Base-by-base conservation (phyloP, 768 basidiomycete genomes). In the Gymnopilus junonius region DNA sequence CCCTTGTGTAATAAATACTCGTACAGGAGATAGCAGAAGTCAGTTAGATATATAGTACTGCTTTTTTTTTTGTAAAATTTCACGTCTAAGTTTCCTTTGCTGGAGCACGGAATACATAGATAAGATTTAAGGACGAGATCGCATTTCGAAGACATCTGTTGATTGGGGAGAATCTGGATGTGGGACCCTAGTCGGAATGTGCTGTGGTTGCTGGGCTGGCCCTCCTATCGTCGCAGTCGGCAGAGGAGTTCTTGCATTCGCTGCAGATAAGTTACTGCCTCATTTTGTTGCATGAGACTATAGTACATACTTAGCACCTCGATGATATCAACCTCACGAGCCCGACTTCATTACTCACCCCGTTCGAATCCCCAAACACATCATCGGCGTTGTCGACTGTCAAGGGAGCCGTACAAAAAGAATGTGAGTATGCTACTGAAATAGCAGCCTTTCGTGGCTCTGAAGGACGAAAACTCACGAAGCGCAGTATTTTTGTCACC, bases 401-500 rank as follows among this genome's bases (percentile, higher is more conserved):
- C 55, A 60, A 53, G 23, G 59, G 8, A n/a, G 40, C n/a, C 40
- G 63, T 27, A 58, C 43, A 46, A 12, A 60, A 46, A 62, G 12
- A 27, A 45, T 10, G 25, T 29, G 46, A 50, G 27, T n/a, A 27
- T 14, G 15, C 20, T 50, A 51, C 32, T 32, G 6, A 51, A 51
- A 32, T 15, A 10, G 7, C 27, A 4, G 8, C 15, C 48, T n/a
- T n/a, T 32, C 15, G 8, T n/a, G 48, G 31, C 27, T 29, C 4
- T 29, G 8, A 4, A 35, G 46, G 17, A 46, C 32, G 67, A 55
- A 32, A 48, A 75, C 81, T 68, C 70, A 85, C 83, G 74, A 55
- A 88, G 73, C 34, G 78, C 80, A 43, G 83, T 77, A 61, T 86
- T 83, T 53, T 79, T 78, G 64, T 87, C 87, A 39, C 79, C 76